phyloP scores from a whole-genome alignment of 2,329 filamentous ascomycete species.

The Xylariaceae sp. region DNA sequence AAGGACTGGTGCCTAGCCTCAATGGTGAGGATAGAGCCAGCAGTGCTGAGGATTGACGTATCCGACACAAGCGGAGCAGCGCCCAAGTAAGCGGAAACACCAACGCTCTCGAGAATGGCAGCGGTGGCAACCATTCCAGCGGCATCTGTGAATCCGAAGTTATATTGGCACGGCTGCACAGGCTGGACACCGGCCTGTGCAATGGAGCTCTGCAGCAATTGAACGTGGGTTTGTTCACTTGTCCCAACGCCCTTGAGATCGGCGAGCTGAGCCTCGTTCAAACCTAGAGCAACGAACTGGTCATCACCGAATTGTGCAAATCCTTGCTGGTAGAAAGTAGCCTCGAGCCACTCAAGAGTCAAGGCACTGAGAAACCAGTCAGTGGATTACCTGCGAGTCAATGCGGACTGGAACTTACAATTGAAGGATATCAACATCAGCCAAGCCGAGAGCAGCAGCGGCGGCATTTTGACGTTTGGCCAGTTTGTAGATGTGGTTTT shows the following conservation, averaged over 20 bases:
- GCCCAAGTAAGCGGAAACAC: slow-evolving; percentile 74
- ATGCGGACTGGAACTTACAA: slow-evolving; percentile 49
- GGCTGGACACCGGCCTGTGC: slow-evolving; percentile 65
- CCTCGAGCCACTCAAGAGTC: slow-evolving; percentile 75
- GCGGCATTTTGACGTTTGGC: slow-evolving; percentile 55
- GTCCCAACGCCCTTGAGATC: slow-evolving; percentile 64
- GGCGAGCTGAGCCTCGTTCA: slow-evolving; percentile 55
- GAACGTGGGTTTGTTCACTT: slow-evolving; percentile 67
- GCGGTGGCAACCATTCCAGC: slow-evolving; percentile 70
- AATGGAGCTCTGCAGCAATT: slow-evolving; percentile 61
- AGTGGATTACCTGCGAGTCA: slow-evolving; percentile 16
- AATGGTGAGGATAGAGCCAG: slow-evolving; percentile 71
- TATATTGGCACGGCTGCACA: slow-evolving; percentile 71
- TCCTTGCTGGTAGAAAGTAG: slow-evolving; percentile 71
- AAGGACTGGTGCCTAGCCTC: slow-evolving; percentile 76
- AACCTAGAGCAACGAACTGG: slow-evolving; percentile 67
- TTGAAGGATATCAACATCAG: slow-evolving; percentile 60
- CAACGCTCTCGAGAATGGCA: slow-evolving; percentile 71
- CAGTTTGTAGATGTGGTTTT: slow-evolving; percentile 50
- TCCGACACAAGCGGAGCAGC: slow-evolving; percentile 67
- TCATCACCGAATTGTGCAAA: slow-evolving; percentile 67
- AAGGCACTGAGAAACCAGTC: slow-evolving; percentile 55
- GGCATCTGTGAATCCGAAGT: slow-evolving; percentile 70
- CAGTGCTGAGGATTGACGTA: slow-evolving; percentile 63
- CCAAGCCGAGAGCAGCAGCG: slow-evolving; percentile 50